Conservation (phyloP, 805 yeast species). For the Kuraishia capsulata region DNA sequence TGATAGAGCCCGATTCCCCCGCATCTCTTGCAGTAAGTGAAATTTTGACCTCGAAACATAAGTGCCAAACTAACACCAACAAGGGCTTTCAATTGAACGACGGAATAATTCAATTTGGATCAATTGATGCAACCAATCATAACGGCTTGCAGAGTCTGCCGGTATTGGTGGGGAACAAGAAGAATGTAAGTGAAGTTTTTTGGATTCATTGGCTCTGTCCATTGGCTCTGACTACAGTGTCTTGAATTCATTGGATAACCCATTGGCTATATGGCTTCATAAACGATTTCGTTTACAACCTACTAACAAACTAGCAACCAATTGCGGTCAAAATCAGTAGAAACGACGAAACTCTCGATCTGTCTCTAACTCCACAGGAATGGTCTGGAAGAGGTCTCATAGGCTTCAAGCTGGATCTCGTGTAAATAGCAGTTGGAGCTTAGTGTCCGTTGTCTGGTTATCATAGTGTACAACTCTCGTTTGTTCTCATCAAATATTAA, state of each 20-base stretch:
- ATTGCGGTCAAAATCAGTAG: constrained; percentile 17
- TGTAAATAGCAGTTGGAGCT: constrained; percentile 17
- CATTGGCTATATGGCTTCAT: too few species aligned
- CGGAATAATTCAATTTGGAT: constrained; percentile 42
- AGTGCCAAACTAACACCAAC: constrained; percentile 5
- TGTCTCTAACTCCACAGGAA: constrained; percentile 28
- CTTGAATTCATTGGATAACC: too few species aligned
- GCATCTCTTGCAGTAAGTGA: constrained; percentile 31
- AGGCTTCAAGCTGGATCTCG: constrained; percentile 51
- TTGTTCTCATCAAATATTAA: constrained; percentile 7
- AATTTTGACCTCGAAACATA: neutral
- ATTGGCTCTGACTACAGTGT: too few species aligned
- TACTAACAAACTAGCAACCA: too few species aligned
- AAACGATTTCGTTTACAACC: too few species aligned
- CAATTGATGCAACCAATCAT: constrained; percentile 47
- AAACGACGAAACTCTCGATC: constrained; percentile 10
- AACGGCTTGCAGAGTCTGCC: constrained; percentile 36
- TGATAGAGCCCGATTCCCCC: constrained; percentile 47
- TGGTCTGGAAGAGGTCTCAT: constrained; percentile 67
- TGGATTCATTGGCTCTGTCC: too few species aligned
- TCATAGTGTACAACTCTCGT: neutral
- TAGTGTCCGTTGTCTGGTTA: too few species aligned
- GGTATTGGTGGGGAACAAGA: constrained; percentile 24
- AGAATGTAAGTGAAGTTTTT: too few species aligned
- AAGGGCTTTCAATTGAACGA: constrained; percentile 53